A percentile compares a stretch with the other conserved stretches of the same genome.
Evolutionary conservation across 345 rosid genomes (phyloP).

Genomic region (thale cress (Arabidopsis thaliana)): DNA sequence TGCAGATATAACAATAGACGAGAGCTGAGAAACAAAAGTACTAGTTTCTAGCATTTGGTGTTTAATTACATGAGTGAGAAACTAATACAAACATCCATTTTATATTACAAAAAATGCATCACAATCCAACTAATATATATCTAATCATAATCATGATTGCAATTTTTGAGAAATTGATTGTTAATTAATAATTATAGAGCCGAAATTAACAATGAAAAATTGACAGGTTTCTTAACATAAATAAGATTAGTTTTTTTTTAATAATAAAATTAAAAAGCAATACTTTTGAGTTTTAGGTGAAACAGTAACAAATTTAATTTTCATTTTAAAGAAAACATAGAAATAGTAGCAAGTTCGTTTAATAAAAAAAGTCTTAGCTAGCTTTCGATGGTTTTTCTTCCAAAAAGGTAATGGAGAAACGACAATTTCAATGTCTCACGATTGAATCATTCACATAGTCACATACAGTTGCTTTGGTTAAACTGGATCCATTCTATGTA

Average conservation of each 20-base stretch:
- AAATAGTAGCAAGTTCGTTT: background rate
- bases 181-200: too few species aligned
- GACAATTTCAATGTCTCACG: background rate
- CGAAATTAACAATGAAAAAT: background rate
- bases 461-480: background rate
- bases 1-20: too few species aligned
- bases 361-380: background rate
- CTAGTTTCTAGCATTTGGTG: too few species aligned
- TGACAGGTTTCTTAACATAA: background rate
- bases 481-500: constrained; percentile 1
- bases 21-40: too few species aligned
- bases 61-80: too few species aligned
- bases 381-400: background rate
- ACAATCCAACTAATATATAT: background rate
- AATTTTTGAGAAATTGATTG: too few species aligned
- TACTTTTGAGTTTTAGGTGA: background rate
- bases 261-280: background rate
- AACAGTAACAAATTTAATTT: background rate
- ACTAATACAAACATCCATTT: too few species aligned
- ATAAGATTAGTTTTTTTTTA: background rate
- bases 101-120: too few species aligned
- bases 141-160: background rate
- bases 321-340: background rate
- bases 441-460: background rate
- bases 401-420: background rate